A percentile compares a stretch with the other conserved stretches of the same genome.
These are phyloP conservation scores for Climacium dendroides DNA, from an alignment of 225 moss, liverwort and hornwort species.

Conservation along the genomic window DNA sequence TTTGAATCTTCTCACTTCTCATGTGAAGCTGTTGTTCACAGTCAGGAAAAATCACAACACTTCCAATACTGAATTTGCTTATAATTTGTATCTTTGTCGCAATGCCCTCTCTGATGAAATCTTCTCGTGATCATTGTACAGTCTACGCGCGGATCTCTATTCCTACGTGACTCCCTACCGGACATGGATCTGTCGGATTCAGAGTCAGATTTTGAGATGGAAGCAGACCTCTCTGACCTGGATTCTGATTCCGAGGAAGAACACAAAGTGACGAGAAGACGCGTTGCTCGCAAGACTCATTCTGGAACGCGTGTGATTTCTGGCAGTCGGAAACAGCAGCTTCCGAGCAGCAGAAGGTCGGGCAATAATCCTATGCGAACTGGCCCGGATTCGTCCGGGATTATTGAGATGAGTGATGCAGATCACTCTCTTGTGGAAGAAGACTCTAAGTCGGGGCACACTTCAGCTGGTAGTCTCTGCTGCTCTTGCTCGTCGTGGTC, in stretches of 20 bases:
- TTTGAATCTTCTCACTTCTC: background rate
- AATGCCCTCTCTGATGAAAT: background rate
- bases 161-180: constrained; percentile 8
- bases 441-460: background rate
- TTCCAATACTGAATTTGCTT: no score
- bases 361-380: background rate
- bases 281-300: constrained; percentile 47
- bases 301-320: constrained; percentile 20
- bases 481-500: constrained; percentile 95
- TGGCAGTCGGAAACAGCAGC: background rate
- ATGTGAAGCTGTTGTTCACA: background rate
- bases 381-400: background rate
- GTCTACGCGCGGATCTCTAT: constrained; percentile 16
- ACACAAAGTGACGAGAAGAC: constrained; percentile 16
- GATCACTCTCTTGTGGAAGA: background rate
- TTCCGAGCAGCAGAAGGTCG: constrained; percentile 21
- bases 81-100: background rate
- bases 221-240: constrained; percentile 7
- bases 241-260: constrained; percentile 44
- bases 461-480: constrained; percentile 10
- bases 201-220: constrained; percentile 34
- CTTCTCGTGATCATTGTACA: background rate
- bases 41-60: background rate
- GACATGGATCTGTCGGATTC: constrained; percentile 77
- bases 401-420: background rate